A percentile compares a stretch with the other conserved stretches of the same genome.
phyloP scores from a whole-genome alignment of 2,329 filamentous ascomycete species.

The Daldinia sp. region DNA sequence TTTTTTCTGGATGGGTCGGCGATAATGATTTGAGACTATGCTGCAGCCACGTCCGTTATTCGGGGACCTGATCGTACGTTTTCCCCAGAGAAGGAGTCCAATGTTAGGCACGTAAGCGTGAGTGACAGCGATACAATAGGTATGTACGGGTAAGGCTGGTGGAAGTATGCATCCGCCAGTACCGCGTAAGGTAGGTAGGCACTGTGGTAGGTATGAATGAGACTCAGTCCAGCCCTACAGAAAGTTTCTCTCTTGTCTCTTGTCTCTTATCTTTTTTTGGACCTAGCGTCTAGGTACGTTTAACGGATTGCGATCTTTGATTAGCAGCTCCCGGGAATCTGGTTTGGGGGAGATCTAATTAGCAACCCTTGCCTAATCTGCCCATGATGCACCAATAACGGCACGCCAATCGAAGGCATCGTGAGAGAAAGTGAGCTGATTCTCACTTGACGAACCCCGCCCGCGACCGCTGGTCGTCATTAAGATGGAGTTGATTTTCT shows the following conservation, averaged over 20 bases:
- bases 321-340: slow-evolving; percentile 27
- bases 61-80: slow-evolving; percentile 19
- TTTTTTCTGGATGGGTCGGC: slow-evolving; percentile 8
- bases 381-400: slow-evolving; percentile 38
- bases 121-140: background rate
- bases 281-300: slow-evolving; percentile 18
- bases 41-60: slow-evolving; percentile 18
- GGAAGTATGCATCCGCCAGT: slow-evolving; percentile 7
- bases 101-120: slow-evolving; percentile 10
- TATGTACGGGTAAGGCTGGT: slow-evolving; percentile 1
- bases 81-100: slow-evolving; percentile 1
- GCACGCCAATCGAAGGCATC: slow-evolving; percentile 41
- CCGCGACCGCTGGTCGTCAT: slow-evolving; percentile 31
- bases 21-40: background rate
- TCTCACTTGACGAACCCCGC: slow-evolving; percentile 40
- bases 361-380: slow-evolving; percentile 39
- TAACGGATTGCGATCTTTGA: slow-evolving; percentile 7
- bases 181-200: background rate
- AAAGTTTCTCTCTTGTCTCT: slow-evolving; percentile 1
- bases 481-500: slow-evolving; percentile 34
- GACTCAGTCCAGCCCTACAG: slow-evolving; percentile 30
- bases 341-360: slow-evolving; percentile 36
- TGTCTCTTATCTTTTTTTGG: slow-evolving; percentile 17
- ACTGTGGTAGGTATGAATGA: background rate
- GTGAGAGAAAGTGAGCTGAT: slow-evolving; percentile 43